phyloP scores from a whole-genome alignment of 768 basidiomycete species.

The Mycena crocata region DNA sequence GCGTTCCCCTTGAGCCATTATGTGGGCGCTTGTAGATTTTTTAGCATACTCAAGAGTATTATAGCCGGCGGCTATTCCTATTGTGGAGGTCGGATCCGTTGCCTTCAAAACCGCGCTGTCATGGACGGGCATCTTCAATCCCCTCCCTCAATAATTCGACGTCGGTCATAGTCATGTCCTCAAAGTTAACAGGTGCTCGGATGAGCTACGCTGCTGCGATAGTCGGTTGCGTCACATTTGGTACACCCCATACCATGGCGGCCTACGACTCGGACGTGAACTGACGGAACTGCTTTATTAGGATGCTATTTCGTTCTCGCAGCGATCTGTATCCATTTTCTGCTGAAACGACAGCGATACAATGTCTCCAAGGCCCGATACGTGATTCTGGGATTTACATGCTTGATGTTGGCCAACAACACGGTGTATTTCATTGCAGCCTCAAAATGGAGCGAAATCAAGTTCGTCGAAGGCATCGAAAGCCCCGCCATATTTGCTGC shows the following conservation, averaged over 20 bases:
- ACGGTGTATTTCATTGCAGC: not conserved
- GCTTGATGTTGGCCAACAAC: not conserved
- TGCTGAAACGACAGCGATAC: not conserved
- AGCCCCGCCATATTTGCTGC: not conserved
- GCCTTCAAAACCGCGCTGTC: too few relatives aligned
- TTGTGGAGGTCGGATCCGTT: too few relatives aligned
- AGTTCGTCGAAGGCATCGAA: not conserved
- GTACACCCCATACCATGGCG: not conserved
- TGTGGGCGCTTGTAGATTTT: too few relatives aligned
- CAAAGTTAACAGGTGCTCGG: not conserved
- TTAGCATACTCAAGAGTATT: too few relatives aligned
- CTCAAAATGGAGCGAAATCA: not conserved
- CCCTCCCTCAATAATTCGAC: too few relatives aligned
- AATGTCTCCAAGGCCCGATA: not conserved
- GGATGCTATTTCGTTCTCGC: constrained; percentile 1
- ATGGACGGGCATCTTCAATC: too few relatives aligned
- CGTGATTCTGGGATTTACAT: not conserved
- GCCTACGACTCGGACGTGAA: not conserved
- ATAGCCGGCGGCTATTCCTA: too few relatives aligned
- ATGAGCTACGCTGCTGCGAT: constrained; percentile 4
- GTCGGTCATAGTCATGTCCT: not conserved
- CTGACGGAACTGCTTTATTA: not conserved
- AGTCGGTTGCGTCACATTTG: not conserved
- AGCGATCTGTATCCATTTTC: not conserved
- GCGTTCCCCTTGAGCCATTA: too few relatives aligned